Percentiles rank a stretch among this genome's conserved stretches.
Evolutionary conservation across 2,329 filamentous ascomycete species (phyloP).

Genomic region (Sphaerulina populicola): DNA sequence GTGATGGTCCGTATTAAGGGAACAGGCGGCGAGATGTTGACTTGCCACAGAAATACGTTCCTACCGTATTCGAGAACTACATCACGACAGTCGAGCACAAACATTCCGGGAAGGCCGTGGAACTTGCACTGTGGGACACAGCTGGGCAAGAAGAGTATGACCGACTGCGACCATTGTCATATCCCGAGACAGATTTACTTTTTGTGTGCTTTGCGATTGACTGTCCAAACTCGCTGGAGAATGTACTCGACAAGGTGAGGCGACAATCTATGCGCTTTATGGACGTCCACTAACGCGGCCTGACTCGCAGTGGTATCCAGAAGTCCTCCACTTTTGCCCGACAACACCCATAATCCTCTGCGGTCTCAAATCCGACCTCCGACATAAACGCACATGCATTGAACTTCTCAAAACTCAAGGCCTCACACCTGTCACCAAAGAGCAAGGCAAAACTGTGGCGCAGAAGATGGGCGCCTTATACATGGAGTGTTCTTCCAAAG

Average conservation of each 20-base stretch:
- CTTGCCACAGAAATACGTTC: constrained; percentile 82
- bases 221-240: constrained; percentile 94
- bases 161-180: constrained; percentile 85
- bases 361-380: constrained; percentile 92
- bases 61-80: constrained; percentile 99
- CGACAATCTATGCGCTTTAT: not conserved
- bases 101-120: constrained; percentile 82
- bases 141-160: constrained; percentile 99
- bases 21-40: constrained; percentile 5
- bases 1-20: not conserved
- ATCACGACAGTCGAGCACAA: constrained; percentile 92
- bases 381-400: constrained; percentile 91
- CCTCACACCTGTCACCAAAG: constrained; percentile 83
- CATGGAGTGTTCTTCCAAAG: constrained; percentile 98
- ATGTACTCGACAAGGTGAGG: constrained; percentile 94
- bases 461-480: constrained; percentile 91
- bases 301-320: constrained; percentile 78
- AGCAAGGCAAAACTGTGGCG: constrained; percentile 81
- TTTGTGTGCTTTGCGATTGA: constrained; percentile 99
- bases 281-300: constrained; percentile 12
- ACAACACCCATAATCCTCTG: constrained; percentile 93
- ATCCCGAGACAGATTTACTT: constrained; percentile 93
- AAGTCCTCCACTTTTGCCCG: constrained; percentile 97
- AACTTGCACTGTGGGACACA: constrained; percentile 96
- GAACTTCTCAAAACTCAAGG: constrained; percentile 98